Percentiles rank a stretch among this genome's conserved stretches.
phyloP scores from a whole-genome alignment of 2,329 filamentous ascomycete species.

The Fusarium penzigii region DNA sequence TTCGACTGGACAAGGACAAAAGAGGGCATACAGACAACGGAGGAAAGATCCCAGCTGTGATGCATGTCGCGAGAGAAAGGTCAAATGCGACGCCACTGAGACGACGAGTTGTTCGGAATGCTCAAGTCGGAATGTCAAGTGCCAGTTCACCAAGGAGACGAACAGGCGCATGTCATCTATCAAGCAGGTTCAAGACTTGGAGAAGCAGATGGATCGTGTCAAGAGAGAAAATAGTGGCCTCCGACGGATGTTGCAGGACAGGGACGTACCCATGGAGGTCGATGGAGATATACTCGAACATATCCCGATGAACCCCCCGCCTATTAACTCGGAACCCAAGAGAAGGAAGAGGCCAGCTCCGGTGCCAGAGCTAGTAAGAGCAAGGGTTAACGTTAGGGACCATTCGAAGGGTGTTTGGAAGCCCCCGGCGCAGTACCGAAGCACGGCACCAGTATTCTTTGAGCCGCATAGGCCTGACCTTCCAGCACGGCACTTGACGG shows the following conservation, averaged over 20 bases:
- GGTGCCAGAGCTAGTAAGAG: slow-evolving; percentile 69
- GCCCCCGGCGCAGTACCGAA: slow-evolving; percentile 68
- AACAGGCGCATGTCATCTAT: slow-evolving; percentile 99
- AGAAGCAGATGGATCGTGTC: slow-evolving; percentile 82
- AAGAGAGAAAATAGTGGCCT: slow-evolving; percentile 79
- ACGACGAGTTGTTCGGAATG: slow-evolving; percentile 96
- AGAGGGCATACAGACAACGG: slow-evolving; percentile 90
- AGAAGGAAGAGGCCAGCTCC: slow-evolving; percentile 61
- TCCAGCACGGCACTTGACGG: slow-evolving; percentile 68
- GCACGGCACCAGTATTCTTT: slow-evolving; percentile 48
- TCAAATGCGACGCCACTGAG: slow-evolving; percentile 94
- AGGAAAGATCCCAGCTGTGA: slow-evolving; percentile 98
- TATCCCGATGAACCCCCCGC: slow-evolving; percentile 58
- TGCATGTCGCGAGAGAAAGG: slow-evolving; percentile 84
- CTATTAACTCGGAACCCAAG: slow-evolving; percentile 65
- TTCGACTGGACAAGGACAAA: slow-evolving; percentile 64
- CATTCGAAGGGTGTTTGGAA: slow-evolving; percentile 80
- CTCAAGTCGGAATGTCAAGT: slow-evolving; percentile 93
- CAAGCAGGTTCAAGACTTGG: slow-evolving; percentile 96
- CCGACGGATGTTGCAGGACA: slow-evolving; percentile 61
- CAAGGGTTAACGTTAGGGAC: slow-evolving; percentile 70
- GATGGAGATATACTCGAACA: slow-evolving; percentile 51
- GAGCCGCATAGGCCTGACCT: slow-evolving; percentile 62
- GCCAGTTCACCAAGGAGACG: slow-evolving; percentile 98
- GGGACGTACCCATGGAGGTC: slow-evolving; percentile 51